Evolutionary conservation across 2,329 filamentous ascomycete genomes (phyloP), one percentile per base, ranked within the genome.

Genomic region (Apiospora malaysiana): DNA sequence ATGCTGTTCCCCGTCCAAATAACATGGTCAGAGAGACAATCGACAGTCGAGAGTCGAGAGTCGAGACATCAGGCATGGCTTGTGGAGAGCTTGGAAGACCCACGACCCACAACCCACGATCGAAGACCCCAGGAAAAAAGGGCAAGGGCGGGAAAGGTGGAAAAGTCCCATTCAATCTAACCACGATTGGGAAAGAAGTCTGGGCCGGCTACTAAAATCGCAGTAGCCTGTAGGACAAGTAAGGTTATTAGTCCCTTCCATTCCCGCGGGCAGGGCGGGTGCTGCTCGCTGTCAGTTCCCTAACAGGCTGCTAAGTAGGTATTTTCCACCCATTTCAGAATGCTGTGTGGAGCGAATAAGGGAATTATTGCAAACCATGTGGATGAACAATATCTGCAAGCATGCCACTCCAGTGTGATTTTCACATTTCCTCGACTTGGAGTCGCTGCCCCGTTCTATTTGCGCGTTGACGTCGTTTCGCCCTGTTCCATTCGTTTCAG

Each of bases 151-250:
- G 51, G 27, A 40, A 63, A 32, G 32, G 32, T 32, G 56, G 56
- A 40, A 63, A 63, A 63, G 56, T 7, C 32, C 56, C 56, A 40
- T 63, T 12, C 0, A 7, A 40, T 63, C 56, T 63, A 63, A 40
- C 56, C 56, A 37, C 27, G 51, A 59, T 59, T 37, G 51, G 51
- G 18, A 59, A 59, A 37, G 51, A 37, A 59, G 51, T 27, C 37
- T 37, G 51, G 51, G 51, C 51, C 51, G 16, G 16, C 27, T 37
- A 18, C 56, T 40, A 40, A 40, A 63, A 18, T 37, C 7, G 27
- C 40, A 63, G 27, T 63, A 63, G 32, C 27, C 40, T n/a, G 27
- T n/a, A 37, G 27, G 27, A 21, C n/a, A n/a, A n/a, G n/a, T n/a
- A n/a, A n/a, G n/a, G n/a, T n/a, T n/a, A n/a, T n/a, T 37, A 59